Evolutionary conservation across 2,329 filamentous ascomycete species (phyloP), one percentile per base, ranked within the genome.

Genomic region (Epichloe coenophiala): DNA sequence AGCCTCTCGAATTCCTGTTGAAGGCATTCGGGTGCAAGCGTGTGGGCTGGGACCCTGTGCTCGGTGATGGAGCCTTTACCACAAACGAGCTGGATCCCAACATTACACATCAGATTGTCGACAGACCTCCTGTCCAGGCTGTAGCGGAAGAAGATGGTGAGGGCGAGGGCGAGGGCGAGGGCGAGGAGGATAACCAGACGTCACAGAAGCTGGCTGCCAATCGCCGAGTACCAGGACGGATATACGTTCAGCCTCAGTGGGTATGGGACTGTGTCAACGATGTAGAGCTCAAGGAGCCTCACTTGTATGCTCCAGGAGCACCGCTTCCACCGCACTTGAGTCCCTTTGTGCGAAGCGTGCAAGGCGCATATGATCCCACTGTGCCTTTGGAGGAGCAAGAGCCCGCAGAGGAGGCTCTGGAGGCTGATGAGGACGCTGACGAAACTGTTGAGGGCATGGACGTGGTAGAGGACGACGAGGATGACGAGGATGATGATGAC

Each of bases 201-300:
- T 71, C 71, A 45, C 78, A 76, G 64, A 78, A 75, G 64, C 69
- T 81, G 50, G 72, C 65, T 27, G 67, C 67, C 53, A 85, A 87
- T 61, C 81, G 81, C 56, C 81, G 89, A 54, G 84, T 97, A 54
- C 89, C 91, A n/a, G 91, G 91, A 37, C 79, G 93, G 57, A 88
- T 82, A 56, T 98, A 98, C 60, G 72, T 98, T 51, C 93, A 98
- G 71, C 93, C 93, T 19, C 93, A 98, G 65, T 98, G 94, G 91
- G 82, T 98, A 4, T 98, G 93, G 93, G 93, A 98, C 63, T 91
- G 87, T 61, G 73, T 95, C 65, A 98, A 98, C 65, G 87, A 93
- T 44, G 88, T 88, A 55, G 88, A 91, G 67, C 72, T 98, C 51
- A 83, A 96, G 65, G 78, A 86, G 57, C 81, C 90, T 35, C 88